Evolutionary conservation across 108 stramenopile species (phyloP), one percentile per base, ranked within the genome.

Genomic region (Cyclotella distinguenda): DNA sequence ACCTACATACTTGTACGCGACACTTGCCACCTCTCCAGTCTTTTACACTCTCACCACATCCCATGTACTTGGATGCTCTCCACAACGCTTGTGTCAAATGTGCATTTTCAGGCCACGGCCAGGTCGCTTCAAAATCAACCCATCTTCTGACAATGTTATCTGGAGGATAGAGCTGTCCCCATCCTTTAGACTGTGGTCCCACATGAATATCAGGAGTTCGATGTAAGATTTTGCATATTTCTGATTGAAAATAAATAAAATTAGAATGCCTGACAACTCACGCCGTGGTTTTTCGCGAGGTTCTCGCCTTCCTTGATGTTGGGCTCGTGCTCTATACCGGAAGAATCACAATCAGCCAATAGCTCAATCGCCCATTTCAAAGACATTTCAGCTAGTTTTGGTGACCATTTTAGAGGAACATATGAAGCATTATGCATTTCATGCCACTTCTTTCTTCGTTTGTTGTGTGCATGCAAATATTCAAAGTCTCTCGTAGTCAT

Each of bases 1-100:
- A 72, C 35, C 70, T 36, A 52, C 70, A 72, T 3, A 72, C 70
- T 46, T 72, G 70, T 6, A 72, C 70, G 3, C 70, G 60, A 31
- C 70, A 72, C 12, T 63, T 32, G 2, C 70, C 70, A 12, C 70
- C 70, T 33, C 39, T 54, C 39, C 60, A 72, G 49, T 72, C 54
- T 27, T 57, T 72, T 34, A 55, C 70, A 43, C 60, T 61, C 40
- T 72, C 70, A 22, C 58, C 70, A 45, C 66, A 68, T 10, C 68
- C 68, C 36, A 68, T 6, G 13, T 68, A 68, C 38, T 51, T 68
- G 19, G 57, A 38, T n/a, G 68, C 45, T 47, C 68, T 59, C 68
- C 68, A 68, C 43, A 68, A 60, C 36, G 68, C 35, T 60, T 68
- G 68, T 1, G 68, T 68, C 32, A 68, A 59, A 36, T 68, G 68